Base-by-base conservation (phyloP, 371 early-diverging fungal genomes). In the Entomophthora muscae region DNA sequence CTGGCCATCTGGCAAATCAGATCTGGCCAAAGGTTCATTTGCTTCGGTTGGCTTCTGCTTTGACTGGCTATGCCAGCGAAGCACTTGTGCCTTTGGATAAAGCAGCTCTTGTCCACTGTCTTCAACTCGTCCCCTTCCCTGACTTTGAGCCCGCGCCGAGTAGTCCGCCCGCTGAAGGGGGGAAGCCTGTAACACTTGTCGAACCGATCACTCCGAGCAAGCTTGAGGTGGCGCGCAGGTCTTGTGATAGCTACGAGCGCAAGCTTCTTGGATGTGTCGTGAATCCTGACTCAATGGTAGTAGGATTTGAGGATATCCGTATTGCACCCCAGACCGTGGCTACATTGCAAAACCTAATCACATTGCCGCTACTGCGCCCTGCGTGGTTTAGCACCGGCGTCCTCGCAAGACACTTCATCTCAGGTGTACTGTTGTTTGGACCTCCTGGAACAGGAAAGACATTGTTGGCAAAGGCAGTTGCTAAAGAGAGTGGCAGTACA, bases 391-490 rank as follows among this genome's bases (percentile, higher is more conserved):
- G 72, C 32, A 71, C 72, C 28, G 93, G 93, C 21, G 81, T 92
- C 30, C 71, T 92, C 32, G 74, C 77, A 60, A 78, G 80, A 29
- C 81, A 86, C 68, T 78, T 83, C 54, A 82, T 89, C 52, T 76
- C 84, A 17, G 99, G 99, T 63, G 95, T 99, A 0, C 74, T 99
- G 54, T 75, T 99, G 21, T 96, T 97, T 86, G 99, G 99, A 13
- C 99, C 99, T 32, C 99, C 99, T 2, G 99, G 99, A 66, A 97
- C 97, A 76, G 99, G 99, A 58, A 99, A 99, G 74, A 99, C 99
- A 1, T 72, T 99, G 65, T 76, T 99, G 66, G 99, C 99, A 22
- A 97, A 97, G 72, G 99, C 99, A 0, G 93, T 99, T 28, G 96
- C 98, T 0, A 96, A 91, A 71, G 94, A 94, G 72, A 90, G 88